Evolutionary conservation across 2,329 filamentous ascomycete genomes (phyloP), one percentile per base, ranked within the genome.

Genomic region (Talaromyces sp.): DNA sequence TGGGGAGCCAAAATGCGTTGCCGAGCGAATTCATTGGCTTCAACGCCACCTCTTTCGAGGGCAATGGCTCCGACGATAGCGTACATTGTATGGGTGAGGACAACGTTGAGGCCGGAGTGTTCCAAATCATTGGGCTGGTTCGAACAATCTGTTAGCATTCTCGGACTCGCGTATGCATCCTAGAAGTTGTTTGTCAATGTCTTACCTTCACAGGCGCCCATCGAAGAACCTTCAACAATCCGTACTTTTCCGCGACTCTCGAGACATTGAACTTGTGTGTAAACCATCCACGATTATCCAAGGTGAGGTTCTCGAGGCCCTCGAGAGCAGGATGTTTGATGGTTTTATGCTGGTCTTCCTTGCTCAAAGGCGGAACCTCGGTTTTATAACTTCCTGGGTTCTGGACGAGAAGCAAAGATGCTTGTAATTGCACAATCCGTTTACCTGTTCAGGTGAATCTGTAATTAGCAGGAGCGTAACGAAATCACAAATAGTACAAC

Each of bases 51-150:
- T 70, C 90, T 88, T 77, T 97, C 92, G 73, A 99, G 81, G n/a
- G 92, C 89, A 62, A 99, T 79, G 11, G 95, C 95, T 24, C 95
- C 95, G 52, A 98, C 81, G 63, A 99, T 90, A 54, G 93, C 92
- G 75, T 93, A 92, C 63, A 99, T 73, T 3, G 92, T 87, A 67
- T 92, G 89, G 58, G 90, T 86, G 63, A 96, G 81, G 27, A 98
- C 89, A 3, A 89, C 82, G 31, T 91, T 86, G 33, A 90, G 78
- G 69, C 95, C 95, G 0, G 92, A 97, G 19, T 82, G 80, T 60
- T 85, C 76, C 62, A 96, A 83, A 71, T 93, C 89, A 67, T 89
- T 82, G 24, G 88, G 85, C 85, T 89, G 67, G 11, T 52, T 9
- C 16, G 33, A 58, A 67, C 62, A 16, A 31, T 31, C 27, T 56